A percentile compares a stretch with the other conserved stretches of the same genome.
Conservation (phyloP, 2,329 filamentous ascomycete species). For the Dryadomyces quercivorus region DNA sequence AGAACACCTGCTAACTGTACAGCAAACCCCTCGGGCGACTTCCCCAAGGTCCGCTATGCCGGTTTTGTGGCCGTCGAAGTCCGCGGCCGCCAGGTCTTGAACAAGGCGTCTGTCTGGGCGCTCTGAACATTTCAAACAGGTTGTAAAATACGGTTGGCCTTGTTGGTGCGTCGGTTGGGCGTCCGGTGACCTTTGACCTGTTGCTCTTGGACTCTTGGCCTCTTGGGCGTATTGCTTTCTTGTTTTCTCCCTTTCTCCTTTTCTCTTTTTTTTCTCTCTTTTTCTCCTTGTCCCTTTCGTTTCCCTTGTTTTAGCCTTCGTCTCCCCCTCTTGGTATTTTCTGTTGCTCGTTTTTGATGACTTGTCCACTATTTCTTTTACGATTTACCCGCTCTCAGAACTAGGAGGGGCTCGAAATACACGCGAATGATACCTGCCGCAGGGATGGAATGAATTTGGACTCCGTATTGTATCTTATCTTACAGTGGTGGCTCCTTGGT, state of each 20-base stretch:
- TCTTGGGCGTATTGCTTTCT: too few species aligned
- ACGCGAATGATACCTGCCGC: background rate
- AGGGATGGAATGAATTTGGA: background rate
- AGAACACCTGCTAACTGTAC: background rate
- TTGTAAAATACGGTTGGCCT: background rate
- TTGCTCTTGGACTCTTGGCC: too few species aligned
- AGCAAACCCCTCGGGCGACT: slow-evolving; percentile 29
- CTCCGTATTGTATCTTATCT: background rate
- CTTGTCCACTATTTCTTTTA: background rate
- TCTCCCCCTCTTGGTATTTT: too few species aligned
- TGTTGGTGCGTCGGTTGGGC: too few species aligned
- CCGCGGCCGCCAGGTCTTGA: slow-evolving; percentile 59
- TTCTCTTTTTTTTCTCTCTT: too few species aligned
- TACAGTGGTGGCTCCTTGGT: background rate
- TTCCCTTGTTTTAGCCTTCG: too few species aligned
- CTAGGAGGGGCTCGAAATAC: too few species aligned
- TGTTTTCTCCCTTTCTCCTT: too few species aligned
- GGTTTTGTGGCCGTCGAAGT: slow-evolving; percentile 67
- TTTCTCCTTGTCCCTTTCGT: too few species aligned
- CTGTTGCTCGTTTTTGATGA: too few species aligned
- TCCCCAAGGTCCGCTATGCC: slow-evolving; percentile 56
- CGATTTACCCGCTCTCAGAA: background rate
- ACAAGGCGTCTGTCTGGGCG: slow-evolving; percentile 65
- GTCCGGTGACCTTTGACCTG: too few species aligned
- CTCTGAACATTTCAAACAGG: slow-evolving; percentile 19